Base-by-base conservation (phyloP, 169 alveolate genomes). In the Plasmodium ovale region DNA sequence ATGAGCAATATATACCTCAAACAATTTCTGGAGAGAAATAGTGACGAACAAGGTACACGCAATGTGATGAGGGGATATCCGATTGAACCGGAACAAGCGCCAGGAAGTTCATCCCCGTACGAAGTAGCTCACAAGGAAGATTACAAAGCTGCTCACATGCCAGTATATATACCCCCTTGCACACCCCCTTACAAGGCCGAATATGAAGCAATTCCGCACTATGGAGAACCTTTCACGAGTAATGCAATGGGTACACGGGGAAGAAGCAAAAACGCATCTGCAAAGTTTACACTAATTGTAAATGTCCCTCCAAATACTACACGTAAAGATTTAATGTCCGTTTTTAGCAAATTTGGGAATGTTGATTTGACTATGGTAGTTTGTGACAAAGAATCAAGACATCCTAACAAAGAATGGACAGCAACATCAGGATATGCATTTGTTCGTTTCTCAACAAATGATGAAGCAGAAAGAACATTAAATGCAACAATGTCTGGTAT, bases 371-470 rank as follows among this genome's bases (percentile, higher is more conserved):
- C 94, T 35, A 88, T 89, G 87, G 95, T 92, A 6, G 95, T 92
- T 14, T 92, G 95, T 68, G 94, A 92, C 73, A 88, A 89, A 62
- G 70, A 87, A 59, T 84, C 89, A 39, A 71, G 95, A 47, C 94
- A 92, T 53, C 95, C 95, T 7, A 71, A 92, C 65, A 92, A 72
- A 47, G 95, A 92, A 73, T 92, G 95, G 95, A 92, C 95, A 0
- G 93, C 95, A 21, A 88, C 95, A 6, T 69, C 92, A 14, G 95
- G 95, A 10, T 92, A 92, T 67, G 93, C 93, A 21, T 92, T 92
- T 64, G 94, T 92, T 0, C 94, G 95, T 21, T 92, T 92, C 67
- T 53, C 93, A 25, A 88, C 82, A 7, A 65, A 87, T 6, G 29
- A 58, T 7, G 93, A 84, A 44, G 95, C 95, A 2, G 85, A 72